phyloP scores from a whole-genome alignment of 2,329 filamentous ascomycete species.

The Cladosporium oxysporum region DNA sequence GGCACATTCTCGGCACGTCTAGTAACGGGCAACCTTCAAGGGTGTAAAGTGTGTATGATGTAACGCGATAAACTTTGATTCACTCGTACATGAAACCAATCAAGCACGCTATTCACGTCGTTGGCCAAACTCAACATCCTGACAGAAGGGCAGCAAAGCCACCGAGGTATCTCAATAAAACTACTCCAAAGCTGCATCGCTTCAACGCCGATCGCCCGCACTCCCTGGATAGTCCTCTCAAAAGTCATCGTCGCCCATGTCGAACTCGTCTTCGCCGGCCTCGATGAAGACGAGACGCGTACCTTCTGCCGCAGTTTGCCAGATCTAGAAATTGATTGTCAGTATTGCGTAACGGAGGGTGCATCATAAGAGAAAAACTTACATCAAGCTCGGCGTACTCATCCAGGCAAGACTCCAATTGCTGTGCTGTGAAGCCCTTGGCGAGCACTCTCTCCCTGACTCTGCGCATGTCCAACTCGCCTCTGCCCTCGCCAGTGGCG shows the following conservation, averaged over 20 bases:
- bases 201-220: constrained; percentile 2
- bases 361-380: constrained; percentile 50
- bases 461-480: constrained; percentile 83
- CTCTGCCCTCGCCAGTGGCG: constrained; percentile 71
- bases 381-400: constrained; percentile 89
- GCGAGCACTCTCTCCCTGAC: constrained; percentile 90
- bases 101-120: not conserved
- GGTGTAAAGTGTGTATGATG: not conserved
- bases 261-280: constrained; percentile 47
- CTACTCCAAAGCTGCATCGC: constrained; percentile 6
- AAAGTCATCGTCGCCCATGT: constrained; percentile 36
- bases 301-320: constrained; percentile 58
- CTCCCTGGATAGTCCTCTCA: not conserved
- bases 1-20: not conserved
- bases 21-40: not conserved
- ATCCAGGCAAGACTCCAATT: constrained; percentile 81
- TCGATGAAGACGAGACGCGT: constrained; percentile 58
- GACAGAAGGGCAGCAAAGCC: constrained; percentile 1
- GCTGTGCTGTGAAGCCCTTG: constrained; percentile 94
- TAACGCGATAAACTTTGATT: not conserved
- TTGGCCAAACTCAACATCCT: not conserved
- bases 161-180: constrained; percentile 17
- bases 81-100: not conserved
- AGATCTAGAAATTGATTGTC: constrained; percentile 45
- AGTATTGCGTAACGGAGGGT: constrained; percentile 28